Conservation (phyloP, 441 rosid genomes). For the Omphalea diandra region DNA sequence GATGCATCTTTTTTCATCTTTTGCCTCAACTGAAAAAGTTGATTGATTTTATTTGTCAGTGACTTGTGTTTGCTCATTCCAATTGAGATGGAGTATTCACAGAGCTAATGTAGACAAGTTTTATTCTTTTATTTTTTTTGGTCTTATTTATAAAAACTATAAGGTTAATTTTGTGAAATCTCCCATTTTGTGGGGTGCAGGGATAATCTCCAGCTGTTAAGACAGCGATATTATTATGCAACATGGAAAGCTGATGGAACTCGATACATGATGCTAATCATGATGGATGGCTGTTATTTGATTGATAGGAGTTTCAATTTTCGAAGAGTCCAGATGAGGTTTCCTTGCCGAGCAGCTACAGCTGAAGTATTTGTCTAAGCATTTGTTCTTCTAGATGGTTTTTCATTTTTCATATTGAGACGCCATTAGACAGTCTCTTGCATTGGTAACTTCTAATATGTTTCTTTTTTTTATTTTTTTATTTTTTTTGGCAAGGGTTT, state of each 20-base stretch:
- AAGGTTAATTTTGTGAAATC: conserved; percentile 11
- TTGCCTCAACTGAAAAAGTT: neutral
- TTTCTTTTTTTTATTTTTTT: conserved; percentile 29
- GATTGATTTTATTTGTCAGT: neutral
- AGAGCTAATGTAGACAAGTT: neutral
- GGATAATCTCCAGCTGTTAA: conserved; percentile 85
- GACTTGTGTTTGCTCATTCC: neutral
- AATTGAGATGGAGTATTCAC: neutral
- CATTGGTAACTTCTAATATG: conserved; percentile 18
- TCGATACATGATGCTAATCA: conserved; percentile 95
- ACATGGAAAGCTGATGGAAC: conserved; percentile 99
- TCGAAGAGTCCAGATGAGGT: conserved; percentile 97
- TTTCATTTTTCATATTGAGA: conserved; percentile 26
- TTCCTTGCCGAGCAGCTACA: conserved; percentile 71
- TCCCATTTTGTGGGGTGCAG: conserved; percentile 40
- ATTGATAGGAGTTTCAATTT: conserved; percentile 88
- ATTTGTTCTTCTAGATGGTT: conserved; percentile 21
- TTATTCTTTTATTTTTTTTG: neutral
- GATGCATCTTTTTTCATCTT: neutral
- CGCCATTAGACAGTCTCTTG: conserved; percentile 18
- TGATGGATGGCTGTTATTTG: conserved; percentile 85
- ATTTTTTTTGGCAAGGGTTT: too few relatives aligned
- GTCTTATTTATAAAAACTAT: conserved; percentile 1
- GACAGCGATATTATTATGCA: conserved; percentile 98
- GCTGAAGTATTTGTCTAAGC: conserved; percentile 57